Conservation (phyloP, 345 rosid genomes). For the Bruguiera sexangula region DNA sequence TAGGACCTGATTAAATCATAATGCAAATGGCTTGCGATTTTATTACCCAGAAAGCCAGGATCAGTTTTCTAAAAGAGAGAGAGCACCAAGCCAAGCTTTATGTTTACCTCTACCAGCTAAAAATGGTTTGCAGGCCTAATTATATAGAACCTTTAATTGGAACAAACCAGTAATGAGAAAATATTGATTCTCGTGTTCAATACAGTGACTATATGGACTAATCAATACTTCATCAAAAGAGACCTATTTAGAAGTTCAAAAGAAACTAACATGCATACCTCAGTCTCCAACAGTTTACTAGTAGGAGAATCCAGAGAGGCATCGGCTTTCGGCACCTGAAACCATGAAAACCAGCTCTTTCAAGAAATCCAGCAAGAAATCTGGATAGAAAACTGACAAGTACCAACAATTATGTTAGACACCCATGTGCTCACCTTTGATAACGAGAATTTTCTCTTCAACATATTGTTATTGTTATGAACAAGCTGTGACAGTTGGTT, state of each 20-base stretch:
- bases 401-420: background rate
- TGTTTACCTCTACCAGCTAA: too few species aligned
- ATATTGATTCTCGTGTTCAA: background rate
- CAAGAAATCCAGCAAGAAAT: conserved; percentile 5
- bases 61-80: too few species aligned
- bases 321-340: conserved; percentile 53
- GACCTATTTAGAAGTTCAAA: conserved; percentile 1
- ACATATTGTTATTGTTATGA: conserved; percentile 23
- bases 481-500: conserved; percentile 37
- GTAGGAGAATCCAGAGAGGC: conserved; percentile 30
- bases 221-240: background rate
- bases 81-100: too few species aligned
- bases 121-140: background rate
- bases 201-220: too few species aligned
- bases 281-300: conserved; percentile 32
- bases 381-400: background rate
- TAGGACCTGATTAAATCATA: too few species aligned
- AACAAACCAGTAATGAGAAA: background rate
- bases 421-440: conserved; percentile 33
- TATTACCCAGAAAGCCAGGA: too few species aligned
- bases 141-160: background rate
- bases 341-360: conserved; percentile 11
- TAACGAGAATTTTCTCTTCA: conserved; percentile 46
- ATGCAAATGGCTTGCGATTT: too few species aligned
- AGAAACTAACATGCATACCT: conserved; percentile 40